Base-by-base conservation (phyloP, 306 rosid genomes). In the Castanopsis chinensis region DNA sequence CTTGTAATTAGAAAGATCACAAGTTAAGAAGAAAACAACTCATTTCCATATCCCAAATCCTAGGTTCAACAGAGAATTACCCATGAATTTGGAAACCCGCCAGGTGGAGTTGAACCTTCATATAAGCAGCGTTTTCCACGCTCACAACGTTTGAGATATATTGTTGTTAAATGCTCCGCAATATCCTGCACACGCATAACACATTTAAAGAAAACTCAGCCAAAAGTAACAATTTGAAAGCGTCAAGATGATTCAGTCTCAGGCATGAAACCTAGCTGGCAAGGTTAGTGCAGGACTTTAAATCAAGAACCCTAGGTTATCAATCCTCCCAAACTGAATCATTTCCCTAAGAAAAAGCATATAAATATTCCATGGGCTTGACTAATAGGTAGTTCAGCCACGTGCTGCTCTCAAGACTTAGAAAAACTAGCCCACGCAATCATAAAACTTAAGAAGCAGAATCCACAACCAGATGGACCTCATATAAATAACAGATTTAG, bases 81-180 rank as follows among this genome's bases (percentile, higher is more conserved):
- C 99, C 99, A 96, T 79, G 91, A 87, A 87, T 91, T 96, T 55
- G 99, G 99, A 85, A 90, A 96, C 59, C 98, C 97, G 19, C 82
- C 98, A 49, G 99, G 97, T 1, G 99, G 97, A 75, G 98, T 91
- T 81, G 99, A 90, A 64, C 99, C 99, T 88, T 93, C 99, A 45
- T 93, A 96, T 78, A 96, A 80, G 87, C 99, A 96, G 55, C 97
- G 97, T 76, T 96, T 96, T 72, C 99, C 99, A 59, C 98, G 99
- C 2, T 96, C 88, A 83, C 98, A 96, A 17, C 97, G 93, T 80
- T 89, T 90, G 49, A 96, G 92, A 78, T 96, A 81, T 79, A 91
- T 73, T 27, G 98, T 91, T 79, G 98, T 91, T 83, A 96, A 87
- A 88, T 90, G 98, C 79, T 96, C 99, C 13, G 90, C 98, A 80